Evolutionary conservation across 306 rosid species (phyloP).

Genomic region (Gastrolobium villosum): DNA sequence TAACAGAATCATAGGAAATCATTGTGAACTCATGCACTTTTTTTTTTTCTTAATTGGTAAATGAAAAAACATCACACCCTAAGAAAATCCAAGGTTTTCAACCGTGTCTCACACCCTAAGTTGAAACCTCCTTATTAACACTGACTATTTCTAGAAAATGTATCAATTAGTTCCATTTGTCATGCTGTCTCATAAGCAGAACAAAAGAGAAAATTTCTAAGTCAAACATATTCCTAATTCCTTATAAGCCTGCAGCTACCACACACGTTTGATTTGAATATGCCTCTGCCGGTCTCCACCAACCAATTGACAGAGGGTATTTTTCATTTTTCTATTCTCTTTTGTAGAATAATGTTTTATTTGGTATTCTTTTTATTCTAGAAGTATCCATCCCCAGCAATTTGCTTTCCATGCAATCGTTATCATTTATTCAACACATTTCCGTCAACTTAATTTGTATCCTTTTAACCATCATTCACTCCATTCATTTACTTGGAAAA

Average conservation of each 20-base stretch:
- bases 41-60: background rate
- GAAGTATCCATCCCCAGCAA: background rate
- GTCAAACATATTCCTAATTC: constrained; percentile 47
- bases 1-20: too few species aligned
- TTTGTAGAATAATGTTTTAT: background rate
- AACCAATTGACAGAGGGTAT: background rate
- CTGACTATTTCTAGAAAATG: constrained; percentile 38
- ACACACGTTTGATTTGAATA: constrained; percentile 41
- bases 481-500: background rate
- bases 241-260: constrained; percentile 41
- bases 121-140: background rate
- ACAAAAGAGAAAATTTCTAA: constrained; percentile 22
- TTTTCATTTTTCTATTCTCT: background rate
- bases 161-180: background rate
- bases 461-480: constrained; percentile 31
- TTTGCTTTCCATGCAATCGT: background rate
- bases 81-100: background rate
- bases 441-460: constrained; percentile 21
- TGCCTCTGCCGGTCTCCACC: constrained; percentile 20
- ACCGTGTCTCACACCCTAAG: background rate
- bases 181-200: background rate
- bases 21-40: too few species aligned
- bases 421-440: constrained; percentile 1
- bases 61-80: too few species aligned
- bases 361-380: background rate